Evolutionary conservation across 169 alveolate genomes (phyloP).

Genomic region (Babesia caballi): DNA sequence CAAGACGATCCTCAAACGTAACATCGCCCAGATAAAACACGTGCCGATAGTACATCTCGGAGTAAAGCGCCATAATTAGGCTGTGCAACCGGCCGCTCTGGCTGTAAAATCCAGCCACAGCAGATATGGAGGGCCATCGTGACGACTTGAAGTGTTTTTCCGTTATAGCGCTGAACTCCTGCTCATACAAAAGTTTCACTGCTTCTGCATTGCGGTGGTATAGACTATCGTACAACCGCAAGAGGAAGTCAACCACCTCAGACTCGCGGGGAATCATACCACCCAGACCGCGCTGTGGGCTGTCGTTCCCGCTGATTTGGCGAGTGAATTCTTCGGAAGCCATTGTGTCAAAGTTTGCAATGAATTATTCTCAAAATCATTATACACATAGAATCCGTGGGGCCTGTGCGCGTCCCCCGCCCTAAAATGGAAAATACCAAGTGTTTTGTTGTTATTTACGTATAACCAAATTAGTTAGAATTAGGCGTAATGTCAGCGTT

Average conservation of each 20-base stretch:
- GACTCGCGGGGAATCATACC: constrained; percentile 69
- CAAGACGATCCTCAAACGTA: constrained; percentile 76
- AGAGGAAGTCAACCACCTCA: constrained; percentile 79
- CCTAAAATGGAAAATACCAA: no score
- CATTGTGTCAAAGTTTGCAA: constrained; percentile 10
- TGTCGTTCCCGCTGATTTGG: constrained; percentile 14
- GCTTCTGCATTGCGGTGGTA: constrained; percentile 78
- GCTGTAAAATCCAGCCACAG: constrained; percentile 76
- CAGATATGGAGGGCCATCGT: constrained; percentile 82
- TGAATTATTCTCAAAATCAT: no score
- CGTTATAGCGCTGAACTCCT: constrained; percentile 72
- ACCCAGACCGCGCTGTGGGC: constrained; percentile 50
- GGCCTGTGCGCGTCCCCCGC: not conserved
- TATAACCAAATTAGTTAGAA: no score
- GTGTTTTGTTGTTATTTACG: not conserved
- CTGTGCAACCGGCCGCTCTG: constrained; percentile 77
- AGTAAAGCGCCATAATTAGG: constrained; percentile 78
- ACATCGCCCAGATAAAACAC: constrained; percentile 76
- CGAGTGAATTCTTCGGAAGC: constrained; percentile 31
- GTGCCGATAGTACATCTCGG: constrained; percentile 82
- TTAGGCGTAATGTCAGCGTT: no score
- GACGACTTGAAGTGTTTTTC: constrained; percentile 71
- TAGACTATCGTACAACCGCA: constrained; percentile 73
- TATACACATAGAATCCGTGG: constrained; percentile 6
- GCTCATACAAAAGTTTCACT: constrained; percentile 74